Evolutionary conservation across 805 yeast genomes (phyloP).

Genomic region (Candida yuanshanica): DNA sequence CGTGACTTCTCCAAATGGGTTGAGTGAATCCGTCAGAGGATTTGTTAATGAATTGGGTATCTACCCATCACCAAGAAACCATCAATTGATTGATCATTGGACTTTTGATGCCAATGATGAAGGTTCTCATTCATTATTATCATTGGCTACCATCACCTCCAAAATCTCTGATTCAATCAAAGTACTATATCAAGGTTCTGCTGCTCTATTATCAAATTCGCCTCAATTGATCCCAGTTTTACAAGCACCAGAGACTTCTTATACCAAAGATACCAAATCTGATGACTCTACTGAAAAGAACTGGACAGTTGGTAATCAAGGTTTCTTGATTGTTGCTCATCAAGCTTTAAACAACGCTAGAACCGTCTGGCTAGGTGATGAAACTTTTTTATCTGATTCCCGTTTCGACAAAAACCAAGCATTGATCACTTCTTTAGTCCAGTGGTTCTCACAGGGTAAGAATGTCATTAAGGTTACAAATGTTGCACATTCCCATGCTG

Average conservation of each 20-base stretch:
- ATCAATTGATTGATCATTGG: conserved; percentile 63
- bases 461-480: conserved; percentile 53
- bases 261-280: conserved; percentile 44
- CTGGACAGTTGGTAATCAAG: conserved; percentile 83
- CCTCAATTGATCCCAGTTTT: conserved; percentile 67
- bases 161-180: conserved; percentile 8
- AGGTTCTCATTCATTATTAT: conserved; percentile 13
- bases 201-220: conserved; percentile 66
- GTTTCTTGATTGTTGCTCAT: conserved; percentile 65
- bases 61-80: conserved; percentile 72
- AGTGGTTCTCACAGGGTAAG: conserved; percentile 73
- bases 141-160: conserved; percentile 7
- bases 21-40: conserved; percentile 57
- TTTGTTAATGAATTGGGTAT: conserved; percentile 80
- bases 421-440: conserved; percentile 39
- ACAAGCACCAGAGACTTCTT: conserved; percentile 59
- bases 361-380: conserved; percentile 74
- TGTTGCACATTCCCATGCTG: conserved; percentile 49
- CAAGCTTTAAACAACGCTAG: conserved; percentile 81
- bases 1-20: conserved; percentile 45
- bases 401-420: conserved; percentile 28
- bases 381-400: conserved; percentile 41
- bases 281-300: conserved; percentile 39
- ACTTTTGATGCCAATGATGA: conserved; percentile 23
- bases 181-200: conserved; percentile 45